A percentile compares a stretch with the other conserved stretches of the same genome.
Conservation (phyloP, 441 rosid genomes). For the Adansonia rubrostipa region DNA sequence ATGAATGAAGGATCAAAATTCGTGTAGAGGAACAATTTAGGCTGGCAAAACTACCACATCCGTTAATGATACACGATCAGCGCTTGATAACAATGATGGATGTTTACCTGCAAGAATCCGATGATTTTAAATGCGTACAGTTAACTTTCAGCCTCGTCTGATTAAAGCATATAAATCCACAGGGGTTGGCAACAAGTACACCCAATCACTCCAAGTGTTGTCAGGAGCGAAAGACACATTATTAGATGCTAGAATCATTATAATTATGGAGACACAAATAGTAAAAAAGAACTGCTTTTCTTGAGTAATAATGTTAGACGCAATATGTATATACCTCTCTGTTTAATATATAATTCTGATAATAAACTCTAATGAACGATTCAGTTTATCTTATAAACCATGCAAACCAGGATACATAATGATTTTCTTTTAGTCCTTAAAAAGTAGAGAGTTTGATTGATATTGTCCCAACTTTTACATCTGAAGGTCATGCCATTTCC, state of each 20-base stretch:
- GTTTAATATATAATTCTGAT: too few relatives aligned
- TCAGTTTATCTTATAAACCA: too few relatives aligned
- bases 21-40: neutral
- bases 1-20: neutral
- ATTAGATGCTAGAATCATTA: too few relatives aligned
- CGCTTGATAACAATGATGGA: neutral
- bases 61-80: neutral
- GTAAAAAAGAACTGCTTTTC: too few relatives aligned
- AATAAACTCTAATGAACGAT: too few relatives aligned
- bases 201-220: neutral
- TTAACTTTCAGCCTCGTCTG: conserved; percentile 1
- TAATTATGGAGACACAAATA: too few relatives aligned
- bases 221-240: too few relatives aligned
- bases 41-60: neutral
- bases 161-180: neutral
- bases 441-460: too few relatives aligned
- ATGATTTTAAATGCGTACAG: neutral
- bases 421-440: too few relatives aligned
- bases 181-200: conserved; percentile 3
- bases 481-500: conserved; percentile 49
- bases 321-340: too few relatives aligned
- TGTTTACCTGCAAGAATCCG: conserved; percentile 5
- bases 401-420: too few relatives aligned
- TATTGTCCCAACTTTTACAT: conserved; percentile 22
- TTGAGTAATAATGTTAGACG: too few relatives aligned